Percentiles rank a stretch among this genome's conserved stretches.
Conservation (phyloP, 1,284 basidiomycete species). For the Malassezia arunalokei region DNA sequence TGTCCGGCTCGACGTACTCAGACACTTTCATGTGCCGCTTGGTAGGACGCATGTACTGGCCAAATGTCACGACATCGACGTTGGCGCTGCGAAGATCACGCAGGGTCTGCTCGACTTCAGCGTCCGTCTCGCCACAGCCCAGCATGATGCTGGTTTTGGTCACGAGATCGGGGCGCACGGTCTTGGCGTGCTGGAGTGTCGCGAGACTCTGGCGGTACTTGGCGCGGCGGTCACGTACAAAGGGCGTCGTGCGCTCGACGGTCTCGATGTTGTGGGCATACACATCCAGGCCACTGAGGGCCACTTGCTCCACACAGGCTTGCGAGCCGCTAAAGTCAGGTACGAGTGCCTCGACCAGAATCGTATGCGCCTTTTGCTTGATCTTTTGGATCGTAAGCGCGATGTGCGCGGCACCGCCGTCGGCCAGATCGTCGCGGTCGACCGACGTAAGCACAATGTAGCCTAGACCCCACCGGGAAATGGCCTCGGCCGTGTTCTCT, state of each 20-base stretch:
- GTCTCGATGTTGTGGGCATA: conserved; percentile 98
- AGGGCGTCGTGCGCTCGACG: conserved; percentile 80
- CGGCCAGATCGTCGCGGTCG: conserved; percentile 84
- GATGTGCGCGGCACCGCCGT: conserved; percentile 87
- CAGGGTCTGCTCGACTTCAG: conserved; percentile 71
- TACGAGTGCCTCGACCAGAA: conserved; percentile 90
- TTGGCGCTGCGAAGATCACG: conserved; percentile 71
- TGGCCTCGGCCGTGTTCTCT: conserved; percentile 95
- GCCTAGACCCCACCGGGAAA: conserved; percentile 91
- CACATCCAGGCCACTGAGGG: conserved; percentile 84
- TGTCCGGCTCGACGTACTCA: conserved; percentile 81
- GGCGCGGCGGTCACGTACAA: conserved; percentile 84
- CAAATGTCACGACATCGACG: conserved; percentile 97
- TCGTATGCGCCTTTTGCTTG: conserved; percentile 84
- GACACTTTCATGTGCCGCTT: conserved; percentile 99
- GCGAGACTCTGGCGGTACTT: conserved; percentile 77
- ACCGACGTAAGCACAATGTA: conserved; percentile 97
- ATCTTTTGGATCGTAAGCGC: conserved; percentile 87
- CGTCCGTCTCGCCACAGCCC: conserved; percentile 79
- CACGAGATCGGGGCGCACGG: conserved; percentile 61
- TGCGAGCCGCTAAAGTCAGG: conserved; percentile 80
- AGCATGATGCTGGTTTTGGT: conserved; percentile 99
- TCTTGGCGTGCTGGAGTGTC: conserved; percentile 60
- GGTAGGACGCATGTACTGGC: conserved; percentile 99
- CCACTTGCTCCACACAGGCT: conserved; percentile 66